Evolutionary conservation across 1,284 basidiomycete species (phyloP).

Genomic region (Ceratobasidium sp.): DNA sequence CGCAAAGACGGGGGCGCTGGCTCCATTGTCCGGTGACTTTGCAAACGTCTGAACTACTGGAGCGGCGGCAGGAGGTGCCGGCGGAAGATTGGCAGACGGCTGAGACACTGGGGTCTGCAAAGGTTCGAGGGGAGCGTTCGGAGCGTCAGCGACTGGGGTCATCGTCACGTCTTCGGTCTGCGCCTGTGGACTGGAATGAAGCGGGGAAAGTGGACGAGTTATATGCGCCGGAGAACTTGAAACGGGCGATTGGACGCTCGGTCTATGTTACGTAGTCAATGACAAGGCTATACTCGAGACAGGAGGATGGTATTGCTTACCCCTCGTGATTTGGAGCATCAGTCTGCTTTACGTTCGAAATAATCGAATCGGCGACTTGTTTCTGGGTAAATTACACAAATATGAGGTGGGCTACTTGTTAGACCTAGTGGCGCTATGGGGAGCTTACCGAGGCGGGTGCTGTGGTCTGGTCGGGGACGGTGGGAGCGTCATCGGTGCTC

Average conservation of each 20-base stretch:
- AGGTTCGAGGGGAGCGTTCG: constrained; percentile 3
- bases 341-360: constrained; percentile 21
- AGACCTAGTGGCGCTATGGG: constrained; percentile 27
- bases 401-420: constrained; percentile 9
- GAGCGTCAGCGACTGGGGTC: neutral
- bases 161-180: constrained; percentile 18
- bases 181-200: neutral
- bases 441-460: constrained; percentile 4
- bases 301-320: constrained; percentile 36
- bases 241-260: constrained; percentile 9
- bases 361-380: constrained; percentile 2
- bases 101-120: neutral
- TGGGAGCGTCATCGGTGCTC: constrained; percentile 2
- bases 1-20: neutral
- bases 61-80: neutral
- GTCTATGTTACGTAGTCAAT: constrained; percentile 28
- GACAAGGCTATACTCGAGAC: constrained; percentile 16
- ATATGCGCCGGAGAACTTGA: constrained; percentile 33
- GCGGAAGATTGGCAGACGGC: neutral
- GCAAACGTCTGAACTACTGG: neutral
- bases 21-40: neutral
- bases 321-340: constrained; percentile 17
- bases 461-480: neutral
- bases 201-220: neutral
- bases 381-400: constrained; percentile 22